Evolutionary conservation across 2,329 filamentous ascomycete species (phyloP), one percentile per base, ranked within the genome.

Genomic region (Aspergillus nomiae): DNA sequence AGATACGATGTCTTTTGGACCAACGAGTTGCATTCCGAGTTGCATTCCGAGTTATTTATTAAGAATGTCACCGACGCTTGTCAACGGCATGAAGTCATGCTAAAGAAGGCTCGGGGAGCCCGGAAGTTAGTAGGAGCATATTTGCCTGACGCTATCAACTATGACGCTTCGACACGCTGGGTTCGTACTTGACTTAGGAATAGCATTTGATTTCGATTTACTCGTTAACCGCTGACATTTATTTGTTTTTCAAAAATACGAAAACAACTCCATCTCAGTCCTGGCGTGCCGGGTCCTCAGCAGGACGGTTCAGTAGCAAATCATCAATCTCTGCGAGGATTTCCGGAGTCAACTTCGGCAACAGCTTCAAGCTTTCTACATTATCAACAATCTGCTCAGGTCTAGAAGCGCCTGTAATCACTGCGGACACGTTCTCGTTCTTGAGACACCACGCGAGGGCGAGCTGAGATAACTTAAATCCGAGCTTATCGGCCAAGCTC

Each of bases 381-480:
- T 82, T 81, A 58, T 83, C 80, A 10, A 74, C 68, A 16, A 83
- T 72, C 69, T 83, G 81, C 66, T 81, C 78, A 4, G 77, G 75
- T 55, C 76, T 74, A 14, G 78, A 81, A 5, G 80, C 81, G 2
- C 86, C 77, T 0, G 71, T 77, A 63, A 79, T 78, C 19, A 78
- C 73, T 4, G 76, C 76, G 12, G 74, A 73, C 41, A 88, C 86
- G 63, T 87, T 84, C 36, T 81, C 78, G 72, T 89, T 88, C 77
- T 85, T 87, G 32, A 85, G 78, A 55, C 78, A 79, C 86, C 86
- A 89, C 1, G 86, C 86, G 38, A 88, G 77, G n/a, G 85, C 81
- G 9, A 89, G 79, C 62, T 86, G 84, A 4, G 83, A 81, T 53
- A 86, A 82, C 56, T 84, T 73, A 36, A 57, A 86, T 81, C 81